phyloP scores from a whole-genome alignment of 2,329 filamentous ascomycete genomes.

The Paracorniculantispora psalliotae region DNA sequence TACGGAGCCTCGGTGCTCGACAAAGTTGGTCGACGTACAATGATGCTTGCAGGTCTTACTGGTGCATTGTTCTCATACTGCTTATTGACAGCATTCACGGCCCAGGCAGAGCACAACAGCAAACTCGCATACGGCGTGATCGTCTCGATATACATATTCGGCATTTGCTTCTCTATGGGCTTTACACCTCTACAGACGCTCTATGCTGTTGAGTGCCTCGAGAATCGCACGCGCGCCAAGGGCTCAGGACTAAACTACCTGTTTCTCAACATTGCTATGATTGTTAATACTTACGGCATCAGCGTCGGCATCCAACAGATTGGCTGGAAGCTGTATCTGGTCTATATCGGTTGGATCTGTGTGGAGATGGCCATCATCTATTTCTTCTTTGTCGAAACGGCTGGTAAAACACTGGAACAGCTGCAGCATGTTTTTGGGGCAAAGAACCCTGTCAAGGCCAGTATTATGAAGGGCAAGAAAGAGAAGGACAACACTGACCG shows the following conservation, averaged over 20 bases:
- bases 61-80: no score
- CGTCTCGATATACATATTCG: conserved; percentile 47
- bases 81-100: no score
- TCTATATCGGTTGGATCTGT: conserved; percentile 42
- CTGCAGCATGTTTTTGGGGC: conserved; percentile 47
- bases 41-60: conserved; percentile 46
- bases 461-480: no score
- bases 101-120: no score
- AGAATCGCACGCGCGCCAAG: conserved; percentile 41
- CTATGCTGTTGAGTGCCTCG: conserved; percentile 44
- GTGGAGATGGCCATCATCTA: conserved; percentile 40
- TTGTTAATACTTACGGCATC: no score
- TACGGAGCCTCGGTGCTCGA: conserved; percentile 53
- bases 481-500: no score
- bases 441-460: conserved; percentile 40
- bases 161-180: conserved; percentile 45
- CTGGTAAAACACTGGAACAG: conserved; percentile 49
- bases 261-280: no score
- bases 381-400: conserved; percentile 46
- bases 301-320: conserved; percentile 39
- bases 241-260: no score
- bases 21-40: conserved; percentile 50
- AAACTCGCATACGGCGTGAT: conserved; percentile 41
- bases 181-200: conserved; percentile 46
- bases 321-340: conserved; percentile 40